A percentile compares a stretch with the other conserved stretches of the same genome.
Evolutionary conservation across 179 eudicot genomes (phyloP).

Genomic region (Actinidia arguta): DNA sequence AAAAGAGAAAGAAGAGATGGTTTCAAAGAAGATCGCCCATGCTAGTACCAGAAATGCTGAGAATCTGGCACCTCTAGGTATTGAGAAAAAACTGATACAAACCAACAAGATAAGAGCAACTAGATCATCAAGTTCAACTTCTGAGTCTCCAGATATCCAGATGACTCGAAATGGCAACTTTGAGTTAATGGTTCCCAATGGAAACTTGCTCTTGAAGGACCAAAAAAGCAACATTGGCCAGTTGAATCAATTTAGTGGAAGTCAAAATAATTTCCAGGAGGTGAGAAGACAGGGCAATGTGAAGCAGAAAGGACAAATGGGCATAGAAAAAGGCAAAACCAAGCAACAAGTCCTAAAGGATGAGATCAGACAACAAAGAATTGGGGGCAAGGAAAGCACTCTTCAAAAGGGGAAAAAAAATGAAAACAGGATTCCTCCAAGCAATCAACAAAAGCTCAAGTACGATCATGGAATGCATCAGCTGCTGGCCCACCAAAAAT

Average conservation of each 20-base stretch:
- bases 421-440: constrained; percentile 25
- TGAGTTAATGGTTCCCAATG: constrained; percentile 5
- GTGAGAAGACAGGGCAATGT: constrained; percentile 20
- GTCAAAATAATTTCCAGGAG: constrained; percentile 20
- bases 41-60: constrained; percentile 24
- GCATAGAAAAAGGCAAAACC: constrained; percentile 28
- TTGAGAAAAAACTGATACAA: constrained; percentile 18
- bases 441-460: constrained; percentile 32
- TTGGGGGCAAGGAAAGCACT: constrained; percentile 23
- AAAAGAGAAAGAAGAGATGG: constrained; percentile 38
- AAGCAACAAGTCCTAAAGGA: constrained; percentile 24
- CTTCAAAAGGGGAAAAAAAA: constrained; percentile 31
- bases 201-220: constrained; percentile 32
- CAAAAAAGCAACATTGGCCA: constrained; percentile 34
- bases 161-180: constrained; percentile 11
- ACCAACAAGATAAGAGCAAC: constrained; percentile 13
- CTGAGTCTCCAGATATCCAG: constrained; percentile 12
- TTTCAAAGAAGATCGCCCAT: constrained; percentile 23
- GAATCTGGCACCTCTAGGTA: constrained; percentile 12
- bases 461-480: constrained; percentile 31
- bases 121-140: constrained; percentile 2
- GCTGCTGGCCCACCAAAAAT: constrained; percentile 17
- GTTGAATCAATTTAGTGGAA: constrained; percentile 19
- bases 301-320: constrained; percentile 24
- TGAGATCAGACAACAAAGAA: constrained; percentile 22